Percentiles rank a stretch among this genome's conserved stretches.
These are phyloP conservation scores for Verruconis gallopava DNA, from an alignment of 2,329 filamentous ascomycete species.

Conservation along the genomic window DNA sequence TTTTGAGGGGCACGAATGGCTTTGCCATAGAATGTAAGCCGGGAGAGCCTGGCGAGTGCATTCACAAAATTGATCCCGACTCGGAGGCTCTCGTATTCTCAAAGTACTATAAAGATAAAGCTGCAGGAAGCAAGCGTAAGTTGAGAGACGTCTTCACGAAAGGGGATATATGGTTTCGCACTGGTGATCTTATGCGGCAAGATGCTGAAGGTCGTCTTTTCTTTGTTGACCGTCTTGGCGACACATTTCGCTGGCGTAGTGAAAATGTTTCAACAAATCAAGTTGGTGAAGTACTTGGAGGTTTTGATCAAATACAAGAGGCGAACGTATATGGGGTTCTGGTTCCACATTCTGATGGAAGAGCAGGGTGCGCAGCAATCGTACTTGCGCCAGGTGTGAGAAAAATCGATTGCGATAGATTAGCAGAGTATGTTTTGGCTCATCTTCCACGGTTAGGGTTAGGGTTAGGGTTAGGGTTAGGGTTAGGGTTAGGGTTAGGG, in stretches of 20 bases:
- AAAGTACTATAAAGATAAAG: constrained; percentile 58
- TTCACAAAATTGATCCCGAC: constrained; percentile 44
- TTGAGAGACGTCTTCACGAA: constrained; percentile 58
- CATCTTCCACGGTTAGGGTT: constrained; percentile 1
- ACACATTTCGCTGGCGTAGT: constrained; percentile 69
- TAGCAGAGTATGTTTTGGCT: not conserved
- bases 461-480: constrained; percentile 6
- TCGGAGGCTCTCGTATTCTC: constrained; percentile 53
- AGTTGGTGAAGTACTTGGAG: constrained; percentile 49
- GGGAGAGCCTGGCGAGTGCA: constrained; percentile 23
- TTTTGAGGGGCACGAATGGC: constrained; percentile 22
- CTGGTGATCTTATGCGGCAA: constrained; percentile 70
- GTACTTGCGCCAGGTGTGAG: not conserved
- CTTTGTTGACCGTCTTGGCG: constrained; percentile 71
- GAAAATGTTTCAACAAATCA: constrained; percentile 38
- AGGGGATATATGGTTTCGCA: constrained; percentile 72
- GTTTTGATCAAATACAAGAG: constrained; percentile 30
- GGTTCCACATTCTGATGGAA: constrained; percentile 67
- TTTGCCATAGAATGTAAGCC: constrained; percentile 21
- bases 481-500: constrained; percentile 8
- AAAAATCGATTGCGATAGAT: not conserved
- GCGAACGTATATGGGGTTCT: constrained; percentile 77
- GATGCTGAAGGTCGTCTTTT: constrained; percentile 58
- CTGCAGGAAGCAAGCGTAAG: constrained; percentile 61
- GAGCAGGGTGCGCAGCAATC: constrained; percentile 68